Evolutionary conservation across 108 stramenopile species (phyloP), one percentile per base, ranked within the genome.

Genomic region (Cyclotella baltica): DNA sequence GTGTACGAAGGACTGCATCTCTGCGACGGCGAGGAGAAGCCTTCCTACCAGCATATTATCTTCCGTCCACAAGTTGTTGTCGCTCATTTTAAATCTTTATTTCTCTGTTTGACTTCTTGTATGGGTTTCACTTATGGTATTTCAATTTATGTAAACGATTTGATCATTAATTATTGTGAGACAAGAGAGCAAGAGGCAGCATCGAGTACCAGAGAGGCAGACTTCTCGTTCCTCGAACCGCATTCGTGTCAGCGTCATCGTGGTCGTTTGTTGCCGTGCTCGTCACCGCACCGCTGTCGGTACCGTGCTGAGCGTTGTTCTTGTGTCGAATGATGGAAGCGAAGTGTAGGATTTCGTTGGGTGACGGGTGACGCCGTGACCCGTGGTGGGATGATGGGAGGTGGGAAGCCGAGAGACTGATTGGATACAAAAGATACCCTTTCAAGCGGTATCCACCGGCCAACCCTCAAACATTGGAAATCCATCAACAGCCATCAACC

Each of bases 1-100:
- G 10, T 64, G 37, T n/a, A 67, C 47, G 59, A 81, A 81, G 35
- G 62, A 81, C 31, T 75, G 73, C 68, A 81, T 70, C n/a, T 75
- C 68, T 16, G 59, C 68, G 4, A 70, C 80, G 3, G 73, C 73
- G 23, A 59, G n/a, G 19, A 72, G 46, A 4, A 72, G 59, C 35
- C 62, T 57, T 2, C 71, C 71, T 18, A 72, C 20, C 20, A 15
- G 38, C 5, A 72, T 13, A 30, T 47, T 43, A 25, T 72, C 71
- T 28, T 50, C 46, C 13, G 71, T 33, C 71, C 71, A 72, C 11
- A 72, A 16, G 3, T 30, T 70, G 25, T 51, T 50, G 10, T 55
- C 25, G 55, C 3, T 55, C 23, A 25, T 25, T 2, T 27, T 27
- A 1, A 5, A 23, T 55, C 10, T 55, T 2, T 6, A n/a, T 48